Evolutionary conservation across 805 yeast genomes (phyloP).

Genomic region (Candida rishiriensis): DNA sequence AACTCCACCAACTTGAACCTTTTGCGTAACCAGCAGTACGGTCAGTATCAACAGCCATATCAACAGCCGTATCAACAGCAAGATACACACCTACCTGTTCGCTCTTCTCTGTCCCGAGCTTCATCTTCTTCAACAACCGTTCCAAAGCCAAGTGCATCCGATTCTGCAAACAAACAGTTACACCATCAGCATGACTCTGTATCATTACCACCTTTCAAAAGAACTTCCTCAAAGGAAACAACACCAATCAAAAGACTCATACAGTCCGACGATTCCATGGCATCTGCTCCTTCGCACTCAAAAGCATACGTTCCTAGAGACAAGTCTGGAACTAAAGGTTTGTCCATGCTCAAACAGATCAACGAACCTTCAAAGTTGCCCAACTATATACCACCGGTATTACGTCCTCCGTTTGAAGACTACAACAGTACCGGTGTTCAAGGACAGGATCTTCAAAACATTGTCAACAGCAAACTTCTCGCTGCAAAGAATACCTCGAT

Average conservation of each 20-base stretch:
- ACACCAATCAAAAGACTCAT: too few relatives aligned
- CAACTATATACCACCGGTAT: conserved; percentile 48
- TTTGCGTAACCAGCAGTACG: background rate
- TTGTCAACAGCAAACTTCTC: background rate
- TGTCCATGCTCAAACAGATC: conserved; percentile 32
- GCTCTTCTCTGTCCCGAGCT: too few relatives aligned
- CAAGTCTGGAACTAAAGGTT: conserved; percentile 2
- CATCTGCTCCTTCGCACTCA: too few relatives aligned
- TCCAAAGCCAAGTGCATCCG: background rate
- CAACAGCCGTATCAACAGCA: background rate
- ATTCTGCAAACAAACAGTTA: background rate
- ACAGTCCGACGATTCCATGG: too few relatives aligned
- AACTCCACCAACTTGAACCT: conserved; percentile 1
- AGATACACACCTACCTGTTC: too few relatives aligned
- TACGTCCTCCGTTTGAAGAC: conserved; percentile 36
- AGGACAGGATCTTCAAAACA: background rate
- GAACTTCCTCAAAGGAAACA: background rate
- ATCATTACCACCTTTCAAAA: background rate
- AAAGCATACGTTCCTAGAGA: conserved; percentile 4
- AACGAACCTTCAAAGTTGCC: conserved; percentile 44
- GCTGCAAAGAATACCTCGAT: conserved; percentile 3
- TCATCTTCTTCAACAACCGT: background rate
- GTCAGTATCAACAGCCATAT: background rate
- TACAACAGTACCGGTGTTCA: background rate
- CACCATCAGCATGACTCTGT: background rate